phyloP scores from a whole-genome alignment of 2,329 filamentous ascomycete genomes.

The Neonectria faginata region DNA sequence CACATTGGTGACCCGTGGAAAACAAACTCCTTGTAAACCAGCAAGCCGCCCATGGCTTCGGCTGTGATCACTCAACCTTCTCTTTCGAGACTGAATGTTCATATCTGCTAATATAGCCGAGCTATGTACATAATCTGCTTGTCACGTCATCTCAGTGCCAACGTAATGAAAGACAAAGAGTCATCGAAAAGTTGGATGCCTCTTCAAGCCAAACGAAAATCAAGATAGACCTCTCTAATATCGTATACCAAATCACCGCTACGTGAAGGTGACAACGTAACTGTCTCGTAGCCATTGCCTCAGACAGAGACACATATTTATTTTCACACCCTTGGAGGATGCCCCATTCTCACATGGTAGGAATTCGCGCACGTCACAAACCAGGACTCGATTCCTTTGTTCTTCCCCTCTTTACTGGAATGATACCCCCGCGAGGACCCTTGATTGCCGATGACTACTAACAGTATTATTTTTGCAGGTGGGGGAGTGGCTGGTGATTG shows the following conservation, averaged over 20 bases:
- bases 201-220: background rate
- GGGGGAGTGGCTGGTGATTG: constrained; percentile 5
- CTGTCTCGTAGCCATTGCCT: background rate
- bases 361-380: constrained; percentile 26
- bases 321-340: background rate
- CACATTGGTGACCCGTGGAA: background rate
- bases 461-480: background rate
- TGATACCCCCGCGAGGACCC: constrained; percentile 6
- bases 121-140: background rate
- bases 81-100: too few relatives aligned
- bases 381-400: constrained; percentile 29
- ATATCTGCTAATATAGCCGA: background rate
- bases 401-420: constrained; percentile 23
- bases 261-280: background rate
- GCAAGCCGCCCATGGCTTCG: background rate
- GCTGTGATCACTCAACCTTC: background rate
- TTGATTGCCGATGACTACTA: background rate
- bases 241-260: background rate
- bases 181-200: background rate
- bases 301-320: background rate
- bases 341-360: constrained; percentile 8
- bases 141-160: background rate
- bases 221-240: background rate
- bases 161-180: background rate
- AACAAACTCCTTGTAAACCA: background rate